Percentiles rank a stretch among this genome's conserved stretches.
phyloP scores from a whole-genome alignment of 1,284 basidiomycete species.

The Cryptococcus amylolentus region DNA sequence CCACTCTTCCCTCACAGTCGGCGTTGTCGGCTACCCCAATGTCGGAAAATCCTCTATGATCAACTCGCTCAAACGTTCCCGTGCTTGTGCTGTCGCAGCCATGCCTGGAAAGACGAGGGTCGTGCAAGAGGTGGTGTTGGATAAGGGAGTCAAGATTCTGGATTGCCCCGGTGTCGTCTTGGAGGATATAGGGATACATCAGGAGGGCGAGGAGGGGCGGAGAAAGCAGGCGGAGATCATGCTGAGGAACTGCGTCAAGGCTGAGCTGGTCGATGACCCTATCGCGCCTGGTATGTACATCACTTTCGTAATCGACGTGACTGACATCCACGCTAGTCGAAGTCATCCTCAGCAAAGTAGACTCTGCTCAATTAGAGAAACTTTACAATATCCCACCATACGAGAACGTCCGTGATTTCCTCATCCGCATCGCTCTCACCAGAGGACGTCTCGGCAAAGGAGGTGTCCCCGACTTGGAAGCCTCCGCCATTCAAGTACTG shows the following conservation, averaged over 20 bases:
- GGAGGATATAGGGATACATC: slow-evolving; percentile 59
- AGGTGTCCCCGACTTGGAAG: slow-evolving; percentile 82
- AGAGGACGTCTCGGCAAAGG: slow-evolving; percentile 86
- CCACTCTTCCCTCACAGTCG: slow-evolving; percentile 74
- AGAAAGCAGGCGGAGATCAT: slow-evolving; percentile 66
- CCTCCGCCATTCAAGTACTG: slow-evolving; percentile 78
- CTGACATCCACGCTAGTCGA: slow-evolving; percentile 59
- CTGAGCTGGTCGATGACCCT: slow-evolving; percentile 88
- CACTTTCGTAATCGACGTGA: not conserved
- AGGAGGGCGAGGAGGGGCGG: slow-evolving; percentile 53
- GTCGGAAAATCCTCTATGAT: slow-evolving; percentile 95
- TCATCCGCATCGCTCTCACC: slow-evolving; percentile 84
- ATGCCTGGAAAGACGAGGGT: slow-evolving; percentile 94
- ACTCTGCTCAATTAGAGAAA: slow-evolving; percentile 64
- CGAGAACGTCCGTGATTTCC: slow-evolving; percentile 71
- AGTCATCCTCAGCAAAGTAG: slow-evolving; percentile 72
- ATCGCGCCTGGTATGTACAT: slow-evolving; percentile 66
- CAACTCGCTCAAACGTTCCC: slow-evolving; percentile 86
- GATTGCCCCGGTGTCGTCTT: slow-evolving; percentile 92
- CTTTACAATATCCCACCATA: slow-evolving; percentile 77
- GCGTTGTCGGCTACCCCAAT: slow-evolving; percentile 95
- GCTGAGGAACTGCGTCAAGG: slow-evolving; percentile 87
- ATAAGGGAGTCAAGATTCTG: slow-evolving; percentile 85
- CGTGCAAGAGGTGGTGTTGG: slow-evolving; percentile 87
- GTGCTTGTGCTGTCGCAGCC: slow-evolving; percentile 86